Conservation (phyloP, 148 eudicot genomes). For the Gaultheria prostrata region DNA sequence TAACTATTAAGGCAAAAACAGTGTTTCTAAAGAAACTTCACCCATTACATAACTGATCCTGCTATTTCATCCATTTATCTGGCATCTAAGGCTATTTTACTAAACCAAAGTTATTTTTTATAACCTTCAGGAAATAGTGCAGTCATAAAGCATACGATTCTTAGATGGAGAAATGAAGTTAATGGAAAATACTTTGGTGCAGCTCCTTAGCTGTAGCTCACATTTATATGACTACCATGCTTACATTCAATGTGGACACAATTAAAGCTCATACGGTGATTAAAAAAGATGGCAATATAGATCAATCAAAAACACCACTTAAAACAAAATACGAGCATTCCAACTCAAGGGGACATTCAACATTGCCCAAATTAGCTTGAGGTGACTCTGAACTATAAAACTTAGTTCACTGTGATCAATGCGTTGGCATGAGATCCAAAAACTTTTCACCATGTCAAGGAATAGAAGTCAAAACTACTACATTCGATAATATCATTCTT, state of each 20-base stretch:
- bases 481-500: no score
- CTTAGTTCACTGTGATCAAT: neutral
- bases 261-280: neutral
- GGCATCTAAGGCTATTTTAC: no score
- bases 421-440: neutral
- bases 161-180: neutral
- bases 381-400: neutral
- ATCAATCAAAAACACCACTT: neutral
- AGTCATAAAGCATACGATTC: neutral
- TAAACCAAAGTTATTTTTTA: neutral
- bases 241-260: neutral
- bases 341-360: neutral
- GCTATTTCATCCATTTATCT: neutral
- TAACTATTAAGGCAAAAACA: neutral
- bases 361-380: neutral
- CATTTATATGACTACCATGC: neutral
- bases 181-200: neutral
- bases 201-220: neutral
- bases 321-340: neutral
- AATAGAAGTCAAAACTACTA: no score
- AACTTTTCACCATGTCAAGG: neutral
- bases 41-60: neutral
- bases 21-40: neutral
- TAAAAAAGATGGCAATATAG: no score
- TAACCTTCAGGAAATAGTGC: neutral